Evolutionary conservation across 2,329 filamentous ascomycete species (phyloP).

Genomic region (Nemania sp.): DNA sequence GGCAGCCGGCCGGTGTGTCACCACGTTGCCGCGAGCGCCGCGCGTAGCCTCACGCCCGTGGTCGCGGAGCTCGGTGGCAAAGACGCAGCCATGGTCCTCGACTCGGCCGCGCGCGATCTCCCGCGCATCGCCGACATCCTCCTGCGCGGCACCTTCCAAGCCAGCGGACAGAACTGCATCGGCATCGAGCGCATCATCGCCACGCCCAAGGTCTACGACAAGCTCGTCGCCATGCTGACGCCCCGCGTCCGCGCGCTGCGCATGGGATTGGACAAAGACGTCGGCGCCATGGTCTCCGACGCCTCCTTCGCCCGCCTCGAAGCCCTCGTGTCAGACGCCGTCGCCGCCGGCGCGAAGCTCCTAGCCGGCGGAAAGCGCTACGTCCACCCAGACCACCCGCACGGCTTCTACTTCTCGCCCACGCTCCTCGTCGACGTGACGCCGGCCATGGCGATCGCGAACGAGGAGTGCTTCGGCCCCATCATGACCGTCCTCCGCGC

Average conservation of each 20-base stretch:
- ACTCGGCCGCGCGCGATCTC: slow-evolving; percentile 71
- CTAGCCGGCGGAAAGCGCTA: slow-evolving; percentile 77
- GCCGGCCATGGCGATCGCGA: slow-evolving; percentile 81
- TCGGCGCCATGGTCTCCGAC: slow-evolving; percentile 88
- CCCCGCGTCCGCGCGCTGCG: slow-evolving; percentile 76
- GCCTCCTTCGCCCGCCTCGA: slow-evolving; percentile 78
- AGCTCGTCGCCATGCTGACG: slow-evolving; percentile 70
- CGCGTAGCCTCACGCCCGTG: slow-evolving; percentile 83
- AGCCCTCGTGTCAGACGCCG: slow-evolving; percentile 74
- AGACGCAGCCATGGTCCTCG: slow-evolving; percentile 87
- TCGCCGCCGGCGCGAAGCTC: slow-evolving; percentile 76
- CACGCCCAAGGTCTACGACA: slow-evolving; percentile 74
- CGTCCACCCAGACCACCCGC: slow-evolving; percentile 71
- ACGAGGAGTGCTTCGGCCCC: slow-evolving; percentile 90
- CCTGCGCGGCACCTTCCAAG: slow-evolving; percentile 92
- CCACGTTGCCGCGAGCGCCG: slow-evolving; percentile 83
- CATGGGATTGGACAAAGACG: slow-evolving; percentile 76
- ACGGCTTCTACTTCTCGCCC: slow-evolving; percentile 89
- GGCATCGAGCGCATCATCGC: slow-evolving; percentile 93
- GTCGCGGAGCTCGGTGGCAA: slow-evolving; percentile 94
- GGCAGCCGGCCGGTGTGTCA: slow-evolving; percentile 86
- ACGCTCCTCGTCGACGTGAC: slow-evolving; percentile 92
- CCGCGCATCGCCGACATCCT: slow-evolving; percentile 78
- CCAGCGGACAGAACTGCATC: slow-evolving; percentile 95
- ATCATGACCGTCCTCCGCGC: slow-evolving; percentile 86